These are phyloP conservation scores for Boletus sensibilis DNA, from an alignment of 768 basidiomycete species.

Conservation along the genomic window DNA sequence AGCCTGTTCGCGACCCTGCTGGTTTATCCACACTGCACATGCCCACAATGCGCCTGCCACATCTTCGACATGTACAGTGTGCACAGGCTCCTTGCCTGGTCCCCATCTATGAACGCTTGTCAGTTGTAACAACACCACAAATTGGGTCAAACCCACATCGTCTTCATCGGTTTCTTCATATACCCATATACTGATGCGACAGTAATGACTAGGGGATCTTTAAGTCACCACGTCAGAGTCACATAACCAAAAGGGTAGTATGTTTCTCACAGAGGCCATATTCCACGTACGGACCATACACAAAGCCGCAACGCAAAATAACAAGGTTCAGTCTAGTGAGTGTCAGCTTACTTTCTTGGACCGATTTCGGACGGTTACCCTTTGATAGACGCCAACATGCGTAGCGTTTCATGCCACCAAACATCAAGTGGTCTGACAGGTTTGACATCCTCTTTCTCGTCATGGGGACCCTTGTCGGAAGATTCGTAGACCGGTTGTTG, in stretches of 20 bases:
- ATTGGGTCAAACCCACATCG: slow-evolving; percentile 51
- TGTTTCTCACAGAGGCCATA: slow-evolving; percentile 59
- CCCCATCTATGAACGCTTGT: slow-evolving; percentile 56
- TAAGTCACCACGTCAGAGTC: slow-evolving; percentile 11
- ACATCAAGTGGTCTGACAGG: slow-evolving; percentile 67
- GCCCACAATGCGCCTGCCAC: slow-evolving; percentile 77
- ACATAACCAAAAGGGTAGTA: slow-evolving; percentile 6
- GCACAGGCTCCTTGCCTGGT: slow-evolving; percentile 70
- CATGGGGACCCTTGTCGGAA: slow-evolving; percentile 57
- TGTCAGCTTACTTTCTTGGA: slow-evolving; percentile 5
- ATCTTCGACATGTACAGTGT: slow-evolving; percentile 79
- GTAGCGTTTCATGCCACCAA: slow-evolving; percentile 89
- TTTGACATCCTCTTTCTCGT: slow-evolving; percentile 74
- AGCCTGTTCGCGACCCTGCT: slow-evolving; percentile 62
- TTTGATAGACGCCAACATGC: slow-evolving; percentile 70
- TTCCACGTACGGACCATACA: slow-evolving; percentile 80
- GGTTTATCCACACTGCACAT: slow-evolving; percentile 71
- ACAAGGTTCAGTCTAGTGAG: slow-evolving; percentile 70
- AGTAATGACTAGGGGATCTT: slow-evolving; percentile 70
- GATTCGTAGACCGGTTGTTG: slow-evolving; percentile 80
- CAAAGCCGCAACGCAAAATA: slow-evolving; percentile 69
- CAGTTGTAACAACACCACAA: slow-evolving; percentile 1
- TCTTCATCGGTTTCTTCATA: slow-evolving; percentile 82
- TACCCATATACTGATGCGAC: slow-evolving; percentile 81
- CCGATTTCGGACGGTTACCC: slow-evolving; percentile 43